A percentile compares a stretch with the other conserved stretches of the same genome.
Evolutionary conservation across 2,329 filamentous ascomycete species (phyloP).

Genomic region (Nigrospora oryzae): DNA sequence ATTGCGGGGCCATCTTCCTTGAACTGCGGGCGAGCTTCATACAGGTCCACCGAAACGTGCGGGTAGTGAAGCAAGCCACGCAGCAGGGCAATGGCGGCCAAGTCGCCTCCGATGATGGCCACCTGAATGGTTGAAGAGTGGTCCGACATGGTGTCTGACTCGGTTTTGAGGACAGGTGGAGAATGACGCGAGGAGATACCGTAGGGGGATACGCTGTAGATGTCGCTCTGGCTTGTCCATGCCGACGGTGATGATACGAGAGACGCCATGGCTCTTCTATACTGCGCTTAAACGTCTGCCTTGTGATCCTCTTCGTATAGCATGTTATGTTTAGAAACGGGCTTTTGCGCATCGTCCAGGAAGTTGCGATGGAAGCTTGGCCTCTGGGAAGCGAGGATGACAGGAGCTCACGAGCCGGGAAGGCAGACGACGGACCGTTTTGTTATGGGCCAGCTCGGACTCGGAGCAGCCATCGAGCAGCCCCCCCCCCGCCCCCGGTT

Average conservation of each 20-base stretch:
- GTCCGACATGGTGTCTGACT: slow-evolving; percentile 8
- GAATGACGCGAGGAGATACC: not conserved
- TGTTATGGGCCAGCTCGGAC: no score
- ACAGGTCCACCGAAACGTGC: slow-evolving; percentile 19
- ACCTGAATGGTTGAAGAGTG: slow-evolving; percentile 15
- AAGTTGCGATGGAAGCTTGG: no score
- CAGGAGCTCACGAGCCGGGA: no score
- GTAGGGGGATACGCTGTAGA: not conserved
- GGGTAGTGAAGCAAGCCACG: slow-evolving; percentile 17
- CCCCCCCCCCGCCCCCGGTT: no score
- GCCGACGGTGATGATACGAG: not conserved
- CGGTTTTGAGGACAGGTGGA: not conserved
- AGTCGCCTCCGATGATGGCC: slow-evolving; percentile 19
- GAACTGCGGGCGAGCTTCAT: slow-evolving; percentile 15
- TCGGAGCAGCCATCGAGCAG: no score
- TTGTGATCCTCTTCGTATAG: no score
- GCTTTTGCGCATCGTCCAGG: no score
- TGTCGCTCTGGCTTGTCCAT: not conserved
- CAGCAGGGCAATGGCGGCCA: slow-evolving; percentile 14
- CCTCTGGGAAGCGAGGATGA: no score
- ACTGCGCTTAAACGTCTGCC: no score
- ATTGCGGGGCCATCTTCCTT: slow-evolving; percentile 14
- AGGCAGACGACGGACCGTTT: no score
- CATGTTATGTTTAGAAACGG: no score
- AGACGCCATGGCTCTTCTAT: not conserved